These are phyloP conservation scores for Xylariaceae sp. DNA, from an alignment of 2,329 filamentous ascomycete species.

Conservation along the genomic window DNA sequence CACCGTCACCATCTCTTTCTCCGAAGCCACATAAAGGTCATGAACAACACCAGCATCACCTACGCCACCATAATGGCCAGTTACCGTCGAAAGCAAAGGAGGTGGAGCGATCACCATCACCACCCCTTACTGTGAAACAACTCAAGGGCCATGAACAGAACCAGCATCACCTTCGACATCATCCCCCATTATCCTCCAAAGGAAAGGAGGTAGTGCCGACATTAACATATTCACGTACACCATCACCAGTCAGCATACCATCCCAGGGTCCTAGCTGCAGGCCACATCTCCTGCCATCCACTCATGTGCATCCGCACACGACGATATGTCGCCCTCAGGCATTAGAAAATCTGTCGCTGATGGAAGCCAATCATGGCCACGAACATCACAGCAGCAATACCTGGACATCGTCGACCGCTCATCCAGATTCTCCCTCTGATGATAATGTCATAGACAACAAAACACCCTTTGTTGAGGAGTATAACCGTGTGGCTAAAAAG, in stretches of 20 bases:
- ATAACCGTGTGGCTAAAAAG: slow-evolving; percentile 58
- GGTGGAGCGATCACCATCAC: background rate
- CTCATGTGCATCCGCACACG: slow-evolving; percentile 17
- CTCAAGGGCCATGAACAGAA: background rate
- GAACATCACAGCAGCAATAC: slow-evolving; percentile 46
- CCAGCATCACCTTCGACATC: background rate
- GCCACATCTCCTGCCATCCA: slow-evolving; percentile 16
- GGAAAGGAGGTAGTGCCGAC: slow-evolving; percentile 21
- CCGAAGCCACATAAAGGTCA: no score
- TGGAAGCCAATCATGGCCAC: slow-evolving; percentile 14
- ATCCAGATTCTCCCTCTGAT: slow-evolving; percentile 44
- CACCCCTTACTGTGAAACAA: no score
- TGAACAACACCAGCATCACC: no score
- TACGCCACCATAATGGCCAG: no score
- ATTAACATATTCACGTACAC: background rate
- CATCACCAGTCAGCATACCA: no score
- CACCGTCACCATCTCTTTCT: no score
- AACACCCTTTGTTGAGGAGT: slow-evolving; percentile 49
- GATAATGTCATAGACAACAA: slow-evolving; percentile 48
- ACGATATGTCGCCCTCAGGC: slow-evolving; percentile 9
- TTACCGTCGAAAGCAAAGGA: background rate
- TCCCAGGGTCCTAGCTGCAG: slow-evolving; percentile 12
- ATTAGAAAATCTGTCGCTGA: slow-evolving; percentile 15
- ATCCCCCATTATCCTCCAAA: slow-evolving; percentile 10
- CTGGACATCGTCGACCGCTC: slow-evolving; percentile 55